phyloP scores from a whole-genome alignment of 257 asterid species.

The Solanum virginianum region DNA sequence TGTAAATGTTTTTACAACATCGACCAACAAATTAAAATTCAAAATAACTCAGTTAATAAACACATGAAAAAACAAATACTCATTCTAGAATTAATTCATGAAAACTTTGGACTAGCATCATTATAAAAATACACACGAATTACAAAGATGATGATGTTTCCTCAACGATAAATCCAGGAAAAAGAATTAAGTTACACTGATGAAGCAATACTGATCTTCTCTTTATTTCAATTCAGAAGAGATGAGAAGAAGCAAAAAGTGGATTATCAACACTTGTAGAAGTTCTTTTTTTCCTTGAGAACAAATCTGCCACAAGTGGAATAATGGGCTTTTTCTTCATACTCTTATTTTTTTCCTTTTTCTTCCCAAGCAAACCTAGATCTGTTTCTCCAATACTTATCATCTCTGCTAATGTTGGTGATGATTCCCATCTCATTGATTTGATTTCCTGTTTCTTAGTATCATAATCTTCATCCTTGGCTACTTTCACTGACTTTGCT shows the following conservation, averaged over 20 bases:
- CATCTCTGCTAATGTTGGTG: slow-evolving; percentile 32
- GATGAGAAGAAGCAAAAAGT: slow-evolving; percentile 34
- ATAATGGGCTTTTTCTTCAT: slow-evolving; percentile 63
- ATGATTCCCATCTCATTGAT: slow-evolving; percentile 1
- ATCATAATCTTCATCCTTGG: background rate
- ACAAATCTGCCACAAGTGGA: slow-evolving; percentile 59
- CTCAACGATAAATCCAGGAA: background rate
- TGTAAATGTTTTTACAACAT: background rate
- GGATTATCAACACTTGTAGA: slow-evolving; percentile 36
- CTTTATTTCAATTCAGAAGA: background rate
- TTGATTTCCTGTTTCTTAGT: slow-evolving; percentile 6
- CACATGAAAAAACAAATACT: too few relatives aligned
- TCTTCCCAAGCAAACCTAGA: slow-evolving; percentile 21
- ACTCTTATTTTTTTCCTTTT: slow-evolving; percentile 12
- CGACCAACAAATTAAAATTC: background rate
- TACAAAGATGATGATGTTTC: background rate
- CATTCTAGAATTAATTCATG: too few relatives aligned
- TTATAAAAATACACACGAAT: background rate
- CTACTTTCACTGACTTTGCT: background rate
- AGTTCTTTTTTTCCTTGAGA: slow-evolving; percentile 42
- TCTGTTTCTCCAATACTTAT: slow-evolving; percentile 18
- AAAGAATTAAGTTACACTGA: slow-evolving; percentile 6
- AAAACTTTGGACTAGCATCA: background rate
- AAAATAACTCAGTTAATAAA: background rate
- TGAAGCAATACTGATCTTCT: background rate